phyloP scores from a whole-genome alignment of 2,329 filamentous ascomycete genomes.

The Sordariomycetes sp. region DNA sequence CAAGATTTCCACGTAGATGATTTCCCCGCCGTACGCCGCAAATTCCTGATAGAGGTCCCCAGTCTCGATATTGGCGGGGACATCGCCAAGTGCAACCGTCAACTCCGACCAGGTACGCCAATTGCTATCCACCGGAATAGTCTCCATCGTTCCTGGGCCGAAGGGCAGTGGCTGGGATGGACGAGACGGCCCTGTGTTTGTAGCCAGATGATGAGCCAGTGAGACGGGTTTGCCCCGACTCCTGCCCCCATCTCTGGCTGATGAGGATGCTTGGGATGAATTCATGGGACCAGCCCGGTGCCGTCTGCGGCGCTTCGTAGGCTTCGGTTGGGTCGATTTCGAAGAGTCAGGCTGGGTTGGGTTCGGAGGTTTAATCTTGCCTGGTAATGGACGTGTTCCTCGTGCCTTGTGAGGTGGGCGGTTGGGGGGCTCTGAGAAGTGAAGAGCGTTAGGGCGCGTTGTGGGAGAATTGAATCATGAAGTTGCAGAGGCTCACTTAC shows the following conservation, averaged over 20 bases:
- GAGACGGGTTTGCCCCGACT: neutral
- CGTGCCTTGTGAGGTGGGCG: too few relatives aligned
- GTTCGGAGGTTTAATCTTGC: too few relatives aligned
- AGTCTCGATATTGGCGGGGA: conserved; percentile 25
- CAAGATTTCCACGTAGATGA: conserved; percentile 46
- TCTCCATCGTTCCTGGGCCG: neutral
- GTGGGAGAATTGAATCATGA: too few relatives aligned
- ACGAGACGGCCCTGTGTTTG: neutral
- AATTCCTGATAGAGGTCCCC: conserved; percentile 42
- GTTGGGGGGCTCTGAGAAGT: too few relatives aligned
- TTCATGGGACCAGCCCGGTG: neutral
- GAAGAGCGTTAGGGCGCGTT: too few relatives aligned
- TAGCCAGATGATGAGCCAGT: neutral
- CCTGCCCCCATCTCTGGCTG: neutral
- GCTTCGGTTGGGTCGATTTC: too few relatives aligned
- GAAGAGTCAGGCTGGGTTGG: too few relatives aligned
- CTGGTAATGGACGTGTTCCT: too few relatives aligned
- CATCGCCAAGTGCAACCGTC: conserved; percentile 16
- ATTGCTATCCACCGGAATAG: neutral
- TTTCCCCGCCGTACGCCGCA: conserved; percentile 31
- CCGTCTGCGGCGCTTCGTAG: neutral
- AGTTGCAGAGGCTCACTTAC: too few relatives aligned
- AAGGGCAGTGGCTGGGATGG: neutral
- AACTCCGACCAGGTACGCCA: conserved; percentile 25
- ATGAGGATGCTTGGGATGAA: neutral